Conservation (phyloP, 2,329 filamentous ascomycete genomes). For the Botrytis tulipae region DNA sequence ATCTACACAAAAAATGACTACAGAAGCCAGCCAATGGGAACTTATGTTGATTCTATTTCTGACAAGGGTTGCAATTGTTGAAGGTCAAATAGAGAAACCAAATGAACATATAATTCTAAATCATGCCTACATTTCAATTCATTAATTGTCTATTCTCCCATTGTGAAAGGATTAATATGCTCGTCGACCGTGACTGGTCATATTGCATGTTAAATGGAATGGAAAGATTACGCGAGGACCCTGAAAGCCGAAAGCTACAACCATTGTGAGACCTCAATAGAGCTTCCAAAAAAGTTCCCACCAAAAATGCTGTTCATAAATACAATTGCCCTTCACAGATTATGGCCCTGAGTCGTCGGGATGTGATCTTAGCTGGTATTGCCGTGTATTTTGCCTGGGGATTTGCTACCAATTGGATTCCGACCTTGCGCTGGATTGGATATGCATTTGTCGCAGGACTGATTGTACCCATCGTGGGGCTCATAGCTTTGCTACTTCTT, state of each 20-base stretch:
- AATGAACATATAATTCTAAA: neutral
- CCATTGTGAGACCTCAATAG: conserved; percentile 21
- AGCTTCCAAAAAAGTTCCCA: conserved; percentile 24
- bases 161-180: neutral
- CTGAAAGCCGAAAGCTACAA: conserved; percentile 20
- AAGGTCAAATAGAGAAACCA: neutral
- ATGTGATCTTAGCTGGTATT: conserved; percentile 66
- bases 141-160: neutral
- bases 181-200: conserved; percentile 1
- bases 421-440: conserved; percentile 77
- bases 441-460: conserved; percentile 77
- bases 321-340: conserved; percentile 35
- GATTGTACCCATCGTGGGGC: conserved; percentile 51
- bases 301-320: conserved; percentile 36
- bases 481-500: conserved; percentile 59
- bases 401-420: conserved; percentile 78
- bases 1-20: neutral
- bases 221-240: conserved; percentile 28
- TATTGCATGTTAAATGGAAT: conserved; percentile 10
- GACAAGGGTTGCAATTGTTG: neutral
- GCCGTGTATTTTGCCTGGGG: conserved; percentile 84
- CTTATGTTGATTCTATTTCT: neutral
- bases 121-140: neutral
- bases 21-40: neutral
- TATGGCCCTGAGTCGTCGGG: conserved; percentile 72